phyloP scores from a whole-genome alignment of 352 stramenopile species.

The Phytopythium montanum region DNA sequence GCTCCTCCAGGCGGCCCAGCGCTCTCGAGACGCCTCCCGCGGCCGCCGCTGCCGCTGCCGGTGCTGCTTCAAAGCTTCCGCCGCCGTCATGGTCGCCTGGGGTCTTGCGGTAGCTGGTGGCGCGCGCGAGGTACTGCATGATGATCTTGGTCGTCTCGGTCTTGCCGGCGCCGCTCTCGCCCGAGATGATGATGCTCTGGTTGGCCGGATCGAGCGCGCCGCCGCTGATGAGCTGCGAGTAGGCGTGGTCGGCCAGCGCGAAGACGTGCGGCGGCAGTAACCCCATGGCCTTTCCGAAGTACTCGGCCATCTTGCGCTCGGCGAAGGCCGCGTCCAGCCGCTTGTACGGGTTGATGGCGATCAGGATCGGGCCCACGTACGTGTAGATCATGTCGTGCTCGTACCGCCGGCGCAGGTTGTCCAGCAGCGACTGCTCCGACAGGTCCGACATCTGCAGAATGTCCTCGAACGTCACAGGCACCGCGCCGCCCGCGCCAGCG shows the following conservation, averaged over 20 bases:
- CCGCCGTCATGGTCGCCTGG: constrained; percentile 19
- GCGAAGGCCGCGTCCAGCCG: constrained; percentile 61
- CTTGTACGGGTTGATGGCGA: constrained; percentile 93
- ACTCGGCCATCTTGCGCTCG: constrained; percentile 82
- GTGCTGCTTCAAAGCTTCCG: no score
- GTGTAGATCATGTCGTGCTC: constrained; percentile 94
- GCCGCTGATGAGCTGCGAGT: constrained; percentile 86
- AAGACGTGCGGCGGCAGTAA: constrained; percentile 89
- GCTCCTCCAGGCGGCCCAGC: constrained; percentile 81
- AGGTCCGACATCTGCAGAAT: constrained; percentile 89
- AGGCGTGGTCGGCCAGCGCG: constrained; percentile 85
- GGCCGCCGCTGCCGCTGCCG: no score
- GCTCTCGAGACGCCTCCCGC: constrained; percentile 88
- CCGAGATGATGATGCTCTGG: constrained; percentile 92
- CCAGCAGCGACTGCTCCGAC: constrained; percentile 87
- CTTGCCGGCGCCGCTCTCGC: constrained; percentile 88
- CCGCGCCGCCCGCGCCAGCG: constrained; percentile 23
- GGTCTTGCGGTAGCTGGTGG: constrained; percentile 68
- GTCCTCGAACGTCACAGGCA: constrained; percentile 71
- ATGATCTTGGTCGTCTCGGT: constrained; percentile 92
- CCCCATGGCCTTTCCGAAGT: constrained; percentile 84
- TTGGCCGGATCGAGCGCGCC: constrained; percentile 78
- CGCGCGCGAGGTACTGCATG: constrained; percentile 85
- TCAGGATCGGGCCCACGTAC: constrained; percentile 89
- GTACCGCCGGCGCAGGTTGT: constrained; percentile 88